A percentile compares a stretch with the other conserved stretches of the same genome.
Conservation (phyloP, 23 red algal species). For the Agarophyton chilense region DNA sequence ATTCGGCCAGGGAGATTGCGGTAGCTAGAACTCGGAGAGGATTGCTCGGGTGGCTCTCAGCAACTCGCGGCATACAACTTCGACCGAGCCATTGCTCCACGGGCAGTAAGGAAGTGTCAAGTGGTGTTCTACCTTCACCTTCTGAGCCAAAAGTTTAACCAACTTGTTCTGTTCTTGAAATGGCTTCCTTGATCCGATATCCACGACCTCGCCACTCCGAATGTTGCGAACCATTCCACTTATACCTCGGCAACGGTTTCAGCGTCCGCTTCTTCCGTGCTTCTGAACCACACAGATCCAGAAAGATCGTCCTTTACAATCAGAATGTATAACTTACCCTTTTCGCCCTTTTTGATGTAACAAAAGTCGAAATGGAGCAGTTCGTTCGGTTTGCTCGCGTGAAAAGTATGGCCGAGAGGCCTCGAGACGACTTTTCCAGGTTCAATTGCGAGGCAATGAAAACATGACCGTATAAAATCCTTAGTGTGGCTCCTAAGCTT, state of each 20-base stretch:
- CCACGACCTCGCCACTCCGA: background rate
- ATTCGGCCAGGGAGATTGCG: background rate
- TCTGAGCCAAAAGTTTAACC: background rate
- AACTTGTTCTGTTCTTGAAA: conserved; percentile 23
- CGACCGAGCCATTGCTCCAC: conserved; percentile 33
- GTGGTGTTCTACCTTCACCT: conserved; percentile 15
- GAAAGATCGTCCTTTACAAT: conserved; percentile 51
- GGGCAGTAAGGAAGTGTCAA: background rate
- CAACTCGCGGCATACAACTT: conserved; percentile 14
- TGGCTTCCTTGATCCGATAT: conserved; percentile 6
- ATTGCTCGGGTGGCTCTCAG: background rate
- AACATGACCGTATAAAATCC: background rate
- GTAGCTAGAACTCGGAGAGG: background rate
- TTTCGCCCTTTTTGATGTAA: conserved; percentile 12
- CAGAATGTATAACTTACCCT: conserved; percentile 24
- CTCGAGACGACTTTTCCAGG: background rate
- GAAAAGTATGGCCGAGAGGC: conserved; percentile 7
- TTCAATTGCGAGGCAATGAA: conserved; percentile 2
- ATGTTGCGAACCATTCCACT: background rate
- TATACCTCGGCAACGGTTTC: conserved; percentile 15
- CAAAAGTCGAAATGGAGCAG: conserved; percentile 46
- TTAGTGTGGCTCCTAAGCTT: background rate
- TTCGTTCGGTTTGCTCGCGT: background rate
- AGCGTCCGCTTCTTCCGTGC: conserved; percentile 10
- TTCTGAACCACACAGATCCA: background rate